Evolutionary conservation across 164 flowering plant genomes (phyloP).

Genomic region (Stephania cephalantha): DNA sequence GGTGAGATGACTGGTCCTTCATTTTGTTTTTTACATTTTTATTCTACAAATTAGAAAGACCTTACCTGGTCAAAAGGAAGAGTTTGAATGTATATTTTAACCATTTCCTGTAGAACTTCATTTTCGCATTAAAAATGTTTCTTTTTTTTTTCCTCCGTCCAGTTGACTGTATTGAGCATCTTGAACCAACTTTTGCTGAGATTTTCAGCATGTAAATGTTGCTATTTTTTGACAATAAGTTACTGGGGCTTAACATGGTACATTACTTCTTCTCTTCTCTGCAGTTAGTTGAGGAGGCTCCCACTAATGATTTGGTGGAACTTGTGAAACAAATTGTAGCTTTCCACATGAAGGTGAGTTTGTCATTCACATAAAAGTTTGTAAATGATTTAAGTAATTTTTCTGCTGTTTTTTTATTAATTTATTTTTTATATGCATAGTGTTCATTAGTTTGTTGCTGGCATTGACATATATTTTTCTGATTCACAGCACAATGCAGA

Average conservation of each 20-base stretch:
- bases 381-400: conserved; percentile 2
- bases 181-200: background rate
- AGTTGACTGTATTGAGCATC: background rate
- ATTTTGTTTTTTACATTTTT: background rate
- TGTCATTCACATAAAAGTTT: background rate
- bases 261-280: conserved; percentile 1
- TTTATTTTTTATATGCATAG: background rate
- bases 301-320: conserved; percentile 82
- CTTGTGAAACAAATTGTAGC: conserved; percentile 91
- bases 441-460: background rate
- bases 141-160: background rate
- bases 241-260: background rate
- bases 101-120: background rate
- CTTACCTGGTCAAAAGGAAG: background rate
- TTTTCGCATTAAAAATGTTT: background rate
- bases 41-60: background rate
- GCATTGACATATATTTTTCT: conserved; percentile 3
- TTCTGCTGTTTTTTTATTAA: background rate
- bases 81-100: background rate
- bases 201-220: background rate
- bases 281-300: conserved; percentile 63
- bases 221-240: background rate
- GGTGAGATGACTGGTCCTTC: conserved; percentile 35
- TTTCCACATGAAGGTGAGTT: conserved; percentile 87
- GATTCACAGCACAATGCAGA: conserved; percentile 92